Percentiles rank a stretch among this genome's conserved stretches.
Conservation (phyloP, 768 basidiomycete genomes). For the Leccinum disarticulatum region DNA sequence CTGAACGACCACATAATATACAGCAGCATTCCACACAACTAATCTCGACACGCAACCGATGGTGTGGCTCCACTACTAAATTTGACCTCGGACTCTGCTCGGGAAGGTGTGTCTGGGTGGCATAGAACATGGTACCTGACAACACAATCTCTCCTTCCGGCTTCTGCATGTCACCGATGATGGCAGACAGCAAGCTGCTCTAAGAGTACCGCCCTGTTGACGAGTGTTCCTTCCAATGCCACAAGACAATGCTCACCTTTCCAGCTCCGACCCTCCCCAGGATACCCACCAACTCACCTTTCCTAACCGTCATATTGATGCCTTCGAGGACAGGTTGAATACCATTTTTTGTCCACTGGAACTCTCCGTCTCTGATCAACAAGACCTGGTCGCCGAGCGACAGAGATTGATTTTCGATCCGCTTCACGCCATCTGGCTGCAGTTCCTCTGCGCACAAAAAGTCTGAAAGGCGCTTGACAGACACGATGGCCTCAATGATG, state of each 20-base stretch:
- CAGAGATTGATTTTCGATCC: constrained; percentile 44
- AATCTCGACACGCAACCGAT: too few species aligned
- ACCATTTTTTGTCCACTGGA: constrained; percentile 67
- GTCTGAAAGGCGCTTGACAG: constrained; percentile 69
- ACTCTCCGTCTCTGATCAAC: constrained; percentile 73
- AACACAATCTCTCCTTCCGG: constrained; percentile 70
- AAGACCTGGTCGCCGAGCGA: constrained; percentile 67
- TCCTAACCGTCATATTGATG: constrained; percentile 70
- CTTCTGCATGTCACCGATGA: constrained; percentile 85
- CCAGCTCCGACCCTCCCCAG: constrained; percentile 90
- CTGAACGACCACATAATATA: too few species aligned
- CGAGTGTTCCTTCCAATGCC: background rate
- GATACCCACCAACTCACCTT: constrained; percentile 83
- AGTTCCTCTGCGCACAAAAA: constrained; percentile 82
- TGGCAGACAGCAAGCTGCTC: constrained; percentile 75
- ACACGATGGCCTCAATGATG: constrained; percentile 85
- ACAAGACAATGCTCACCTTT: constrained; percentile 51
- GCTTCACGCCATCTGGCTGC: constrained; percentile 69
- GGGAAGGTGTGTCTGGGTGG: too few species aligned
- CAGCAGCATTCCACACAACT: too few species aligned
- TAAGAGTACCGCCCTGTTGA: constrained; percentile 21
- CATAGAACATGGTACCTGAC: constrained; percentile 75
- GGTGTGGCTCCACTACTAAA: too few species aligned
- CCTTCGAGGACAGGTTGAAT: constrained; percentile 68
- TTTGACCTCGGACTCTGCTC: too few species aligned